Percentiles rank a stretch among this genome's conserved stretches.
These are phyloP conservation scores for Auricularia sp. DNA, from an alignment of 768 basidiomycete genomes.

Conservation along the genomic window DNA sequence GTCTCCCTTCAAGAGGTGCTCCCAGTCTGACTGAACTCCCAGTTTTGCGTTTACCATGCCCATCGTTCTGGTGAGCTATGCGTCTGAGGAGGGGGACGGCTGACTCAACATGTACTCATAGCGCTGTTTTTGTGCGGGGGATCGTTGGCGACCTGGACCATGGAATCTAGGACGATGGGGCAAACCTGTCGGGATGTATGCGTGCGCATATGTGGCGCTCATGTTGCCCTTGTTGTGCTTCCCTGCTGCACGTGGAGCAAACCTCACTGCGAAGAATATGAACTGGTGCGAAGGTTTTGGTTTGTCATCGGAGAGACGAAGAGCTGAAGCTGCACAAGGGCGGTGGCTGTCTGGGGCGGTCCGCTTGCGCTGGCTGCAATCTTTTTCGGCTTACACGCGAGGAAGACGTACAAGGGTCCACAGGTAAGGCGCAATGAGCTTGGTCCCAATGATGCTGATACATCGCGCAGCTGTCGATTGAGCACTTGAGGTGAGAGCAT, in stretches of 20 bases:
- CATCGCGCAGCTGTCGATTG: background rate
- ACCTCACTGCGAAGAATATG: constrained; percentile 4
- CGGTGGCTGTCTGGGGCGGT: constrained; percentile 7
- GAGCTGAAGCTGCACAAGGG: background rate
- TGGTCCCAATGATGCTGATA: background rate
- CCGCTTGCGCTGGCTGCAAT: constrained; percentile 5
- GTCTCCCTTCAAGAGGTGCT: background rate
- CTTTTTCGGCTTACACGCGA: constrained; percentile 1
- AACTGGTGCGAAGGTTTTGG: background rate
- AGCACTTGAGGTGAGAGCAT: background rate
- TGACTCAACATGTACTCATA: background rate
- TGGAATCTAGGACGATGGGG: constrained; percentile 9
- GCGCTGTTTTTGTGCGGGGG: constrained; percentile 4
- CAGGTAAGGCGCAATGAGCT: background rate
- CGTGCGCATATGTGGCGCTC: constrained; percentile 3
- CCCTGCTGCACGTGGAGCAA: constrained; percentile 3
- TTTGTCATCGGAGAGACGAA: too few relatives aligned
- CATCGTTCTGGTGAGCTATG: constrained; percentile 2
- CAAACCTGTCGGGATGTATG: constrained; percentile 3
- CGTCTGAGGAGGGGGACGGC: background rate
- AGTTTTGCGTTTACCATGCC: constrained; percentile 9
- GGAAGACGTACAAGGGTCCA: constrained; percentile 1
- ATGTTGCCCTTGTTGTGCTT: constrained; percentile 8
- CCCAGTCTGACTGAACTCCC: background rate
- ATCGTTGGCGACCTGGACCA: constrained; percentile 8